Base-by-base conservation (phyloP, 495 filamentous ascomycete species). In the Lindgomyces ingoldianus region DNA sequence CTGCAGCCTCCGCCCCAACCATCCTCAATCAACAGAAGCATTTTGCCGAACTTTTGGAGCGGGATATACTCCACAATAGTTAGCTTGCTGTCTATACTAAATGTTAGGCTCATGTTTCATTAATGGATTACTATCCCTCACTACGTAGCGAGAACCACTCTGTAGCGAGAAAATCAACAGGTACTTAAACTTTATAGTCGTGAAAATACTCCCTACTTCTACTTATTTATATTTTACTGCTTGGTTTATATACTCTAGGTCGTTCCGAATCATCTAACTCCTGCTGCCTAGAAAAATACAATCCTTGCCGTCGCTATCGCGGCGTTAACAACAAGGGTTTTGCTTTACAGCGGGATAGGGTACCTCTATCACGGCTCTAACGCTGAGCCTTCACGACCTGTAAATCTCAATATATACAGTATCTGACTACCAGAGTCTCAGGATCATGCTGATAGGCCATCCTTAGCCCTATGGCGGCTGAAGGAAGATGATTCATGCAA, bases 141-240 rank as follows among this genome's bases (percentile, higher is more conserved):
- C 44, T 18, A 47, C 44, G 44, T 47, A 47, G 44, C 44, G 44
- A 47, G 44, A 47, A 47, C 44, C 44, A 47, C 44, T n/a, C 44
- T 18, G 44, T 47, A 47, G 21, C 44, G 21, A 47, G 44, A 47
- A 47, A 47, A 47, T 18, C 44, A n/a, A 47, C 21, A 47, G 21
- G 44, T 47, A 47, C 44, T 47, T 47, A 47, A 4, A 47, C 44
- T 47, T 47, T 47, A 18, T 8, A 47, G 44, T 47, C 6, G 21
- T 47, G 18, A 18, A 47, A 47, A 8, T 22, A 4, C 44, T 47
- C 18, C 16, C 21, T 18, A 22, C n/a, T 4, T 18, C 44, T 18
- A 47, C 16, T 18, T 47, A 47, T 18, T 47, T 8, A 22, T 47
- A 18, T 22, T 47, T n/a, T 4, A n/a, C 21, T 47, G 44, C 44